Percentiles rank a stretch among this genome's conserved stretches.
These are phyloP conservation scores for Kodamaea hsintzibuensis DNA, from an alignment of 805 yeast genomes.

Conservation along the genomic window DNA sequence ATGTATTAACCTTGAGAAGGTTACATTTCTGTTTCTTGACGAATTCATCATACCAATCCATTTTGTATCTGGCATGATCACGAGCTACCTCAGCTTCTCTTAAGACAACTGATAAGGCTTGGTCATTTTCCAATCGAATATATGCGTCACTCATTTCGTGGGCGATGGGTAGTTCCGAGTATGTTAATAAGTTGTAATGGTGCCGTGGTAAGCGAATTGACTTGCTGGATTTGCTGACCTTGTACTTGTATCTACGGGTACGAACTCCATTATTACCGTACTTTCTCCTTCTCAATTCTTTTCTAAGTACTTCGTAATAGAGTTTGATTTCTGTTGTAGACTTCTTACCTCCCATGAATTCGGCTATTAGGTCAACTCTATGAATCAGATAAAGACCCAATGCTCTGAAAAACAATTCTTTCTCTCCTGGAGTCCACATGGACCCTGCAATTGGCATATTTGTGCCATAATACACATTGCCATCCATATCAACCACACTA, in stretches of 20 bases:
- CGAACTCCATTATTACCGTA: neutral
- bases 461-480: constrained; percentile 13
- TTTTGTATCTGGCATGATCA: too few relatives aligned
- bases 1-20: neutral
- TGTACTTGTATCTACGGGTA: constrained; percentile 7
- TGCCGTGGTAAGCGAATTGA: constrained; percentile 10
- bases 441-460: constrained; percentile 27
- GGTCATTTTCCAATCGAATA: constrained; percentile 45
- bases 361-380: constrained; percentile 41
- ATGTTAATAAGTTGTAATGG: constrained; percentile 27
- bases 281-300: constrained; percentile 19
- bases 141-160: constrained; percentile 50
- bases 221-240: constrained; percentile 7
- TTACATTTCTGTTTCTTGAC: neutral
- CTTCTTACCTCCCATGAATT: constrained; percentile 37
- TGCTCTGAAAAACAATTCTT: constrained; percentile 50
- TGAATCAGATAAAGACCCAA: constrained; percentile 52
- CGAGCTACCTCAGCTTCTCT: constrained; percentile 18
- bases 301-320: constrained; percentile 44
- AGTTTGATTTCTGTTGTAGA: constrained; percentile 42
- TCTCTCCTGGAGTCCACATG: constrained; percentile 50
- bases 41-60: neutral
- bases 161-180: constrained; percentile 52
- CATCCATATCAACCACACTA: constrained; percentile 16
- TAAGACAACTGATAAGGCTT: constrained; percentile 17